Evolutionary conservation across 2,329 filamentous ascomycete species (phyloP).

Genomic region (Phoma herbarum): DNA sequence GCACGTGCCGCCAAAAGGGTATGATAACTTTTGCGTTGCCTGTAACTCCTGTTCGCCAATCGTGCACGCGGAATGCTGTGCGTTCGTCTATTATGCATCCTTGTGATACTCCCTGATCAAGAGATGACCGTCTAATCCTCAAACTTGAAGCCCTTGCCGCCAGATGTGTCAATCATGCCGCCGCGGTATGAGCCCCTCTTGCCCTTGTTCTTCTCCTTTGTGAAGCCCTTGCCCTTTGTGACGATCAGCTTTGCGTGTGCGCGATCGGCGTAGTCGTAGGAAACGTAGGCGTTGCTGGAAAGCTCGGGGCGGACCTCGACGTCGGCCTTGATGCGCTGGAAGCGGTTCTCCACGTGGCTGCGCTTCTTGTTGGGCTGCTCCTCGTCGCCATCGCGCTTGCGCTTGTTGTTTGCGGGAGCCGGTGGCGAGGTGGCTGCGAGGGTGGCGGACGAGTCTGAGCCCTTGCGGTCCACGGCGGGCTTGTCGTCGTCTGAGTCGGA

Average conservation of each 20-base stretch:
- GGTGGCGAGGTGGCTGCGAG: conserved; percentile 41
- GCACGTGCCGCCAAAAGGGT: conserved; percentile 13
- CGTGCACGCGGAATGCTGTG: not conserved
- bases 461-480: conserved; percentile 32
- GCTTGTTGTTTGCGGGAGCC: conserved; percentile 52
- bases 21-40: conserved; percentile 16
- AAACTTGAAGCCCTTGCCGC: conserved; percentile 91
- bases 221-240: conserved; percentile 95
- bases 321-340: conserved; percentile 78
- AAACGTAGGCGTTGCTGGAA: conserved; percentile 80
- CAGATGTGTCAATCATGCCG: conserved; percentile 82
- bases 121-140: conserved; percentile 68
- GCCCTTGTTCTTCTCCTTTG: conserved; percentile 98
- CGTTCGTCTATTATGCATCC: conserved; percentile 10
- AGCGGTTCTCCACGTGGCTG: conserved; percentile 62
- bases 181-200: conserved; percentile 85
- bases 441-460: conserved; percentile 55
- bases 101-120: not conserved
- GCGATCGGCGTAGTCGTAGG: conserved; percentile 86
- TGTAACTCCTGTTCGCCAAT: conserved; percentile 16
- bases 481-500: conserved; percentile 43
- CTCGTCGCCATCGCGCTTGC: conserved; percentile 50
- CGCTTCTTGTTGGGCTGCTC: conserved; percentile 46
- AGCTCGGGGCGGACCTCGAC: conserved; percentile 74
- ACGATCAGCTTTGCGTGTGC: conserved; percentile 89